Conservation (phyloP, 495 filamentous ascomycete species). For the Aspergillus nidulans region DNA sequence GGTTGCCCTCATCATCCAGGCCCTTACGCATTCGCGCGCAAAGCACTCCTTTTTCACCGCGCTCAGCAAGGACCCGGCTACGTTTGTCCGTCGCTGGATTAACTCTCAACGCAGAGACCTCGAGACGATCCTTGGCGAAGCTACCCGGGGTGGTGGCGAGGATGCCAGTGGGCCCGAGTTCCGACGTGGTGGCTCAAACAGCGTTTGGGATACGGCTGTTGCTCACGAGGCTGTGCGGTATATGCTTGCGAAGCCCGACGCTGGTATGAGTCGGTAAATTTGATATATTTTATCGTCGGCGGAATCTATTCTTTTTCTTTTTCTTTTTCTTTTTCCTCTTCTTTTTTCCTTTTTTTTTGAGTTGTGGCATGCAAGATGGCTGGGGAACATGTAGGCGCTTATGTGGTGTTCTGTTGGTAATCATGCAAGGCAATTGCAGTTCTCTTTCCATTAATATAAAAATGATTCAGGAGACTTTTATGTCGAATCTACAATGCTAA, state of each 20-base stretch:
- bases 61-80: constrained; percentile 73
- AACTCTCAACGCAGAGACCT: constrained; percentile 84
- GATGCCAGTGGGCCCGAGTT: constrained; percentile 56
- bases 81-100: constrained; percentile 78
- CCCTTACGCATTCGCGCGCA: constrained; percentile 70
- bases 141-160: constrained; percentile 61
- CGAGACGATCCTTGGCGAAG: constrained; percentile 84
- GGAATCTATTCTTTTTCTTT: constrained; percentile 14
- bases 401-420: constrained; percentile 32
- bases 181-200: constrained; percentile 48
- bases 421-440: constrained; percentile 11
- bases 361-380: not conserved
- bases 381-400: constrained; percentile 25
- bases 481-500: no score
- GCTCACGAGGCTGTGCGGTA: constrained; percentile 47
- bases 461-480: no score
- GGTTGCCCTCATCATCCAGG: constrained; percentile 72
- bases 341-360: constrained; percentile 11
- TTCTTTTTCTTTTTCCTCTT: constrained; percentile 11
- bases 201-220: constrained; percentile 51
- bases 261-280: constrained; percentile 22
- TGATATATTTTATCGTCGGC: not conserved
- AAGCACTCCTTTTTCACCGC: constrained; percentile 79
- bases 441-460: not conserved
- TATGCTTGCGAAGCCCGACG: constrained; percentile 45